These are phyloP conservation scores for Hanseniaspora nectarophila DNA, from an alignment of 805 yeast genomes.

Conservation along the genomic window DNA sequence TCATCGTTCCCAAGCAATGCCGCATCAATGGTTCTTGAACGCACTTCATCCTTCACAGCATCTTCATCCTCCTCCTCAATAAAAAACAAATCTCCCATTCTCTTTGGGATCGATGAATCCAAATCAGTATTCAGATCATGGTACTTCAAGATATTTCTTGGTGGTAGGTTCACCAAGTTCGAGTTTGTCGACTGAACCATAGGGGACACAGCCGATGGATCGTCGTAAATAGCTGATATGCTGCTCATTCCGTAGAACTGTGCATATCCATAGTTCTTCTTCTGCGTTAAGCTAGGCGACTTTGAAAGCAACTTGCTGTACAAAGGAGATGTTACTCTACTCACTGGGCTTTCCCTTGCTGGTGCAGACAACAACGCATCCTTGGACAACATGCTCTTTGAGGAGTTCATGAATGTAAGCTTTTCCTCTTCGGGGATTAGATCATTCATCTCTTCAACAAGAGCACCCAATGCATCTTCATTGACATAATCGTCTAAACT, in stretches of 20 bases:
- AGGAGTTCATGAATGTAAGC: not conserved
- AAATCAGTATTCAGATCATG: conserved; percentile 30
- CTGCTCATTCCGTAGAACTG: conserved; percentile 6
- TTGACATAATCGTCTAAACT: conserved; percentile 2
- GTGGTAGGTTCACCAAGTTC: not conserved
- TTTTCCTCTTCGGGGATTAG: not conserved
- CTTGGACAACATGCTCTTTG: not conserved
- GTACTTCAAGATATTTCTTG: conserved; percentile 25
- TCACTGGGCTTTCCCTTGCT: not conserved
- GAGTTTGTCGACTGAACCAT: not conserved
- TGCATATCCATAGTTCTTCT: conserved; percentile 20
- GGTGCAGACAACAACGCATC: not conserved
- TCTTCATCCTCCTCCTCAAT: conserved; percentile 30
- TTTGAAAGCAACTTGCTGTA: conserved; percentile 30
- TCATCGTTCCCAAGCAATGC: conserved; percentile 19
- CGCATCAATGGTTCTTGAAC: not conserved
- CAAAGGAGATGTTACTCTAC: conserved; percentile 1
- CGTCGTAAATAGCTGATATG: not conserved
- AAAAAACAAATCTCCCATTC: conserved; percentile 25
- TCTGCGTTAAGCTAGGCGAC: conserved; percentile 40
- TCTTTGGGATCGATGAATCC: conserved; percentile 31
- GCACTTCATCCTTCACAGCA: not conserved
- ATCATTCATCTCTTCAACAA: conserved; percentile 9
- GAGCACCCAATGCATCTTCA: not conserved
- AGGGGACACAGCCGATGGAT: not conserved